These are phyloP conservation scores for Arthroderma sp. DNA, from an alignment of 2,329 filamentous ascomycete species.

Conservation along the genomic window DNA sequence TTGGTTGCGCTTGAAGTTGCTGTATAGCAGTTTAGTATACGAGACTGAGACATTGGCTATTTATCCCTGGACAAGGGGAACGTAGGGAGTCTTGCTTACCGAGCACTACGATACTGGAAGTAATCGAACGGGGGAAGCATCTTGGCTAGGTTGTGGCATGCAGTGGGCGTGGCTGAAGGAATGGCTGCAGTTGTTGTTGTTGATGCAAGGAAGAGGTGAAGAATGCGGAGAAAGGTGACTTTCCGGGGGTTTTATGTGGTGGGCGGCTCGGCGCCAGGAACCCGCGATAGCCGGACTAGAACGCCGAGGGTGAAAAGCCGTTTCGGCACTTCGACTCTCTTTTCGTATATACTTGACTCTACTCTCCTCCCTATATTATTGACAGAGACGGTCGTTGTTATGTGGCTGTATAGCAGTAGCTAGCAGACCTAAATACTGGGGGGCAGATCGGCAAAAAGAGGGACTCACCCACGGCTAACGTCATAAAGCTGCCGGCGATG, in stretches of 20 bases:
- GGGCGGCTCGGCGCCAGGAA: neutral
- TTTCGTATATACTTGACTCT: too few relatives aligned
- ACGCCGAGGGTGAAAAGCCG: neutral
- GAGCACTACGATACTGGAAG: constrained; percentile 57
- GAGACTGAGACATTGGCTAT: neutral
- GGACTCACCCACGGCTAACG: too few relatives aligned
- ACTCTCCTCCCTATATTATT: too few relatives aligned
- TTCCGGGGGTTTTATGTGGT: neutral
- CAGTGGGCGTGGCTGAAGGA: neutral
- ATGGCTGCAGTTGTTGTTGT: neutral
- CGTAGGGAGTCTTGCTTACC: constrained; percentile 39
- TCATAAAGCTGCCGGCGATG: too few relatives aligned
- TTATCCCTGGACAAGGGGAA: neutral
- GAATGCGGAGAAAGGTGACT: constrained; percentile 1
- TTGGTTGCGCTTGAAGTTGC: constrained; percentile 67
- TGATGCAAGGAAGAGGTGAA: neutral
- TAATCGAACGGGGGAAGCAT: constrained; percentile 52
- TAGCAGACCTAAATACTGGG: too few relatives aligned
- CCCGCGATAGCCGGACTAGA: neutral
- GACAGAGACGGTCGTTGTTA: too few relatives aligned
- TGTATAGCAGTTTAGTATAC: constrained; percentile 28
- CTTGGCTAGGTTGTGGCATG: constrained; percentile 6
- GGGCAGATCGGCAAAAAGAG: too few relatives aligned
- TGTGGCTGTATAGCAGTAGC: too few relatives aligned
- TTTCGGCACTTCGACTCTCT: neutral